Evolutionary conservation across 192 early-diverging fungal species (phyloP).

Genomic region (Mortierella alpina): DNA sequence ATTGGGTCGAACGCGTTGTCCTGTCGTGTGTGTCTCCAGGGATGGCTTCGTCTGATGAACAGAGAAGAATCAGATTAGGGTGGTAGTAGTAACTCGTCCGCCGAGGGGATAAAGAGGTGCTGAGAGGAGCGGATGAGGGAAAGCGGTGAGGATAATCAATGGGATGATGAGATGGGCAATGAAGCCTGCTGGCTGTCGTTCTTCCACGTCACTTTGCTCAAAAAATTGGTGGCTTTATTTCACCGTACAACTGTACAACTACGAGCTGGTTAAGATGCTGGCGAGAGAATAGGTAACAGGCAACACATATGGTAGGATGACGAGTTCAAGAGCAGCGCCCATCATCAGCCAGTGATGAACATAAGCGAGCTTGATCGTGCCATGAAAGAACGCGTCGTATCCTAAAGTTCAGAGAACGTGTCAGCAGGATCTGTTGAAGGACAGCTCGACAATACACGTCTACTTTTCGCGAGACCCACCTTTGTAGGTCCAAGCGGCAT

Average conservation of each 20-base stretch:
- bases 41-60: too few species aligned
- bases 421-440: background rate
- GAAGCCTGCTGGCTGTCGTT: background rate
- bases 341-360: constrained; percentile 51
- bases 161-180: background rate
- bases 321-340: constrained; percentile 38
- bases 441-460: background rate
- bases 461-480: constrained; percentile 1
- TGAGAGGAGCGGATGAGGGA: constrained; percentile 3
- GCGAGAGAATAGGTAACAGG: constrained; percentile 35
- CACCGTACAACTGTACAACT: background rate
- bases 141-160: background rate
- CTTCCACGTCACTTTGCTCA: background rate
- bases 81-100: too few species aligned
- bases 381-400: constrained; percentile 52
- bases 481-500: constrained; percentile 49
- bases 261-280: background rate
- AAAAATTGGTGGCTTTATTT: background rate
- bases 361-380: constrained; percentile 47
- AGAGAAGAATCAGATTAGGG: too few species aligned
- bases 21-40: too few species aligned
- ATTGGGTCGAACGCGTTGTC: too few species aligned
- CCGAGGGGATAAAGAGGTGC: background rate
- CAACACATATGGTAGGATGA: constrained; percentile 22
- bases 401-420: constrained; percentile 7